phyloP scores from a whole-genome alignment of 352 stramenopile species.

The Pythium grandisporangium region DNA sequence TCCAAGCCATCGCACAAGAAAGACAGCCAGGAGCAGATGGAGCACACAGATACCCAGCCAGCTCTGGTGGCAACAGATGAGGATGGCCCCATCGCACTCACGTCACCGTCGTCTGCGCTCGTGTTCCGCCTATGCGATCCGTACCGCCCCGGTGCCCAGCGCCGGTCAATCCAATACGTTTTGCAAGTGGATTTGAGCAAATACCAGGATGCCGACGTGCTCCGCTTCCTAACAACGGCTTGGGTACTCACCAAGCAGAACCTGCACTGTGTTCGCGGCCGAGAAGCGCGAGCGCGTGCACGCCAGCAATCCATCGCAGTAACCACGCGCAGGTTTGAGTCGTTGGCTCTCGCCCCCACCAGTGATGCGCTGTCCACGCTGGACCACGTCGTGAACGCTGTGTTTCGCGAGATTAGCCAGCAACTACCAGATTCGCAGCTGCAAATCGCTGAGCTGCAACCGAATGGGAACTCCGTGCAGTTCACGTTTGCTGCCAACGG shows the following conservation, averaged over 20 bases:
- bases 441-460: constrained; percentile 48
- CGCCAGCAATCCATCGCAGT: constrained; percentile 18
- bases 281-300: constrained; percentile 20
- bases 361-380: constrained; percentile 36
- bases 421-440: constrained; percentile 43
- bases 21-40: too few relatives aligned
- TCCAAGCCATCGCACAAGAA: background rate
- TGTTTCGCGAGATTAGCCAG: constrained; percentile 36
- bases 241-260: constrained; percentile 28
- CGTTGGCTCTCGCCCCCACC: constrained; percentile 42
- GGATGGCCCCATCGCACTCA: too few relatives aligned
- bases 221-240: constrained; percentile 23
- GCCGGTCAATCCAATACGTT: too few relatives aligned
- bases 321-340: constrained; percentile 17
- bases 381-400: constrained; percentile 20
- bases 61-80: too few relatives aligned
- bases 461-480: constrained; percentile 23
- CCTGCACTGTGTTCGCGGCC: constrained; percentile 38
- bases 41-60: too few relatives aligned
- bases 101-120: too few relatives aligned
- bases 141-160: too few relatives aligned
- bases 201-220: background rate
- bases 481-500: constrained; percentile 41
- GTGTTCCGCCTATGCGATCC: too few relatives aligned
- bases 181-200: too few relatives aligned